Evolutionary conservation across 2,329 filamentous ascomycete genomes (phyloP), one percentile per base, ranked within the genome.

Genomic region (Lecanicillium sp.): DNA sequence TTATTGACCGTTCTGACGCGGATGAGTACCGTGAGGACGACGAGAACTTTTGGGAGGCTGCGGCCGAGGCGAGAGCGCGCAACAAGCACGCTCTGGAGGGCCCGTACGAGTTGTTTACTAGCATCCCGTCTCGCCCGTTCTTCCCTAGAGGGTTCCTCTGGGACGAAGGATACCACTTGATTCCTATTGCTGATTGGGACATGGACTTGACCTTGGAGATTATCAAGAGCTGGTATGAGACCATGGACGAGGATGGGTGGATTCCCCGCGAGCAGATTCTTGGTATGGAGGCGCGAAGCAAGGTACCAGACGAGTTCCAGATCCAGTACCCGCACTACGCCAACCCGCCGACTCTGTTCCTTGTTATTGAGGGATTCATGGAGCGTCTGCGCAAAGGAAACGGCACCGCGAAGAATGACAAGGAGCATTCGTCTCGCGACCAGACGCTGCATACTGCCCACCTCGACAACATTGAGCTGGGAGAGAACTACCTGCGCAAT

Each of bases 161-260:
- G 92, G 92, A 98, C 52, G 92, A 98, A 60, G 92, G 92, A 1
- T 98, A 97, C 63, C 92, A 98, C 55, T 69, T 98, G 27, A 69
- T 95, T 34, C 89, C 89, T 2, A 81, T 98, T 39, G 75, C 87
- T 15, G 90, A 98, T 48, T 98, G 89, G 85, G 92, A 98, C 57
- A 78, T 88, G 37, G 89, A 96, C 54, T 72, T 97, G 37, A 81
- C 86, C 3, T 66, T 84, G 20, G 87, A 96, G 46, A 87, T 98
- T 47, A 76, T 97, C 45, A 86, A 84, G 64, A 95, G 87, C 62
- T 98, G 92, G 92, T 94, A 94, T 66, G 87, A 82, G 47, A 76
- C 94, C 14, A 95, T 97, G 77, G 92, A 98, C 49, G 84, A 92
- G 13, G 88, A 97, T 58, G 92, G 92, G 39, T 98, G 92, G 92